A percentile compares a stretch with the other conserved stretches of the same genome.
These are phyloP conservation scores for Cadophora luteo-olivacea DNA, from an alignment of 2,329 filamentous ascomycete species.

Conservation along the genomic window DNA sequence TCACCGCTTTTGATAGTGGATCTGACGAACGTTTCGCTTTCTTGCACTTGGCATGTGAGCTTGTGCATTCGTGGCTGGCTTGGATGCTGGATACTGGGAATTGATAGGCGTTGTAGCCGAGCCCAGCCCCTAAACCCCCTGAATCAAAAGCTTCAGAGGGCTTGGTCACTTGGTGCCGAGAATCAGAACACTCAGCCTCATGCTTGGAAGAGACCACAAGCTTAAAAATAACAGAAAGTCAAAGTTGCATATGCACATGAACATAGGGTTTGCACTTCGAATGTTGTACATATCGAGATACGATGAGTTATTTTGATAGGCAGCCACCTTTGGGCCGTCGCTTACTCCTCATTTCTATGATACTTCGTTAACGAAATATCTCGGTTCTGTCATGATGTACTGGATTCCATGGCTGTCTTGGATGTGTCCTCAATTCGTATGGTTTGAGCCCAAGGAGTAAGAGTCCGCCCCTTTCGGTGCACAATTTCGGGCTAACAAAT, in stretches of 20 bases:
- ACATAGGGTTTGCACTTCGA: background rate
- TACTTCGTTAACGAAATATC: too few species aligned
- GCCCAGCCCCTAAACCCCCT: background rate
- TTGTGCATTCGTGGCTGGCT: constrained; percentile 2
- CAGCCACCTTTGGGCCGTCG: too few species aligned
- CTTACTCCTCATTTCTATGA: too few species aligned
- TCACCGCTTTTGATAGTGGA: background rate
- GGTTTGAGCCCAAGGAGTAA: background rate
- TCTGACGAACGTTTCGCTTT: background rate
- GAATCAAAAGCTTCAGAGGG: background rate
- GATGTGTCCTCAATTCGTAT: background rate
- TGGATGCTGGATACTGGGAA: constrained; percentile 2
- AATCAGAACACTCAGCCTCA: background rate
- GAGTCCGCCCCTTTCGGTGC: background rate
- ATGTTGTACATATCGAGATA: background rate
- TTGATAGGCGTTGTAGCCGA: background rate
- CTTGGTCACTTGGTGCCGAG: constrained; percentile 8
- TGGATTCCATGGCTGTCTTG: background rate
- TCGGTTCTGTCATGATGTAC: background rate
- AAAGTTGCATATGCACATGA: background rate
- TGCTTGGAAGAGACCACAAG: background rate
- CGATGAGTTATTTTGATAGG: too few species aligned
- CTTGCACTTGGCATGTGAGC: constrained; percentile 13
- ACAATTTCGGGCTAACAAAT: background rate
- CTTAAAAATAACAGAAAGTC: background rate